Base-by-base conservation (phyloP, 2,329 filamentous ascomycete species). In the Scedosporium dehoogii region DNA sequence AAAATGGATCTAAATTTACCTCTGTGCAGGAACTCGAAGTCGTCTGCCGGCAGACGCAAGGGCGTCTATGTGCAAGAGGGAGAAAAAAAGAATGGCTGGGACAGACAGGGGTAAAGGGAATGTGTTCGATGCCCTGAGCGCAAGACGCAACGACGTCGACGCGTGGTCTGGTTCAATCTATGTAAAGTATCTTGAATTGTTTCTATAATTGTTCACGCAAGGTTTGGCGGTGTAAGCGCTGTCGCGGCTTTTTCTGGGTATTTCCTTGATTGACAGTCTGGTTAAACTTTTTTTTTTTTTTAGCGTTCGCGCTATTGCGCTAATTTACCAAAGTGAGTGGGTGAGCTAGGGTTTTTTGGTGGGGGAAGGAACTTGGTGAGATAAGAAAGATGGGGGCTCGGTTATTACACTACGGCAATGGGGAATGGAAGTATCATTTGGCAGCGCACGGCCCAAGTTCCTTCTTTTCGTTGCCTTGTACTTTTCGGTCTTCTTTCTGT, bases 241-340 rank as follows among this genome's bases (percentile, higher is more conserved):
- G 23, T 55, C 18, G 51, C 51, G 21, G 51, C 51, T 55, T 55
- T 55, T 55, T 23, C n/a, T 10, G 6, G 44, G 12, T 38, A 9
- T 38, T 38, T 10, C 10, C 29, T 33, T 33, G 7, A 6, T 33
- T 33, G 29, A 55, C 51, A 14, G 51, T 55, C 51, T 55, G 51
- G 51, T 55, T 55, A 55, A 55, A 55, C 51, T 55, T 27, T 48
- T 53, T 55, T 55, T 55, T 27, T 48, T 53, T 55, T 55, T 23
- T 18, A 18, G 51, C 23, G 18, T 55, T 55, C 2, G 51, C 51
- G 23, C 23, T 27, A 9, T 55, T 21, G 51, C 51, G 23, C 51
- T 55, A 55, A 23, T 18, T 27, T 25, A 25, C 51, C 51, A n/a
- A 7, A 18, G 44, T 5, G 44, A n/a, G 21, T 12, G 44, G 4